Conservation (phyloP, 1,284 basidiomycete species). For the Vanrija sp. region DNA sequence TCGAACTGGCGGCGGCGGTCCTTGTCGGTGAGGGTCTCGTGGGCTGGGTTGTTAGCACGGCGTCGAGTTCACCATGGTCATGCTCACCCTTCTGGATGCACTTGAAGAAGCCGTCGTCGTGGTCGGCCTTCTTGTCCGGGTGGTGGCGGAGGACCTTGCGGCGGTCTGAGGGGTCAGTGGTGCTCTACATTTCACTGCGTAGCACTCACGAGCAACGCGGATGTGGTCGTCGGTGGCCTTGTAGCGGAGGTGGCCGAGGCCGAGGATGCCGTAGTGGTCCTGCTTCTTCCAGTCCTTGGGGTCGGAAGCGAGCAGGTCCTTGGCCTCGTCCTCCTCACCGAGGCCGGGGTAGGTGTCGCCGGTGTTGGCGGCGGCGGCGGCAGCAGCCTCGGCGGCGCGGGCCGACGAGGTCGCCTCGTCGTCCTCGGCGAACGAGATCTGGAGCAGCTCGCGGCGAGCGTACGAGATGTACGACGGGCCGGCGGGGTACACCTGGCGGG, state of each 20-base stretch:
- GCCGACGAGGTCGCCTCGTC: conserved; percentile 52
- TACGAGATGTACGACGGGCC: conserved; percentile 80
- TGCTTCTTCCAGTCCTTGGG: conserved; percentile 99
- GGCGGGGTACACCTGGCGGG: conserved; percentile 64
- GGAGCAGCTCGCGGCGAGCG: conserved; percentile 67
- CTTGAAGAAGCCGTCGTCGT: conserved; percentile 99
- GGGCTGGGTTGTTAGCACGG: conserved; percentile 52
- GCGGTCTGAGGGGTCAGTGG: conserved; percentile 60
- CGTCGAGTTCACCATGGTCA: background rate
- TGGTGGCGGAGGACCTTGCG: conserved; percentile 99
- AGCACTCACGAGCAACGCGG: conserved; percentile 82
- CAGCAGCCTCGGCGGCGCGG: conserved; percentile 56
- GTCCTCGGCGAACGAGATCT: conserved; percentile 73
- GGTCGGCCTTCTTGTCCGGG: conserved; percentile 96
- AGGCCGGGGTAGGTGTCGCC: conserved; percentile 81
- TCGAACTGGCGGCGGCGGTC: conserved; percentile 94
- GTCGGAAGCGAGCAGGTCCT: conserved; percentile 69
- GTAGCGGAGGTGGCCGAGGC: conserved; percentile 85
- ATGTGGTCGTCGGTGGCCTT: conserved; percentile 87
- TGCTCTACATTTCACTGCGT: background rate
- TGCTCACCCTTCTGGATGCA: conserved; percentile 79
- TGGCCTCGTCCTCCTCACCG: conserved; percentile 82
- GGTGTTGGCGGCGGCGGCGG: conserved; percentile 56
- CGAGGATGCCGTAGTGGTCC: conserved; percentile 95
- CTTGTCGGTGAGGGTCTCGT: conserved; percentile 81